phyloP scores from a whole-genome alignment of 768 basidiomycete genomes.

The Lactarius quietus region DNA sequence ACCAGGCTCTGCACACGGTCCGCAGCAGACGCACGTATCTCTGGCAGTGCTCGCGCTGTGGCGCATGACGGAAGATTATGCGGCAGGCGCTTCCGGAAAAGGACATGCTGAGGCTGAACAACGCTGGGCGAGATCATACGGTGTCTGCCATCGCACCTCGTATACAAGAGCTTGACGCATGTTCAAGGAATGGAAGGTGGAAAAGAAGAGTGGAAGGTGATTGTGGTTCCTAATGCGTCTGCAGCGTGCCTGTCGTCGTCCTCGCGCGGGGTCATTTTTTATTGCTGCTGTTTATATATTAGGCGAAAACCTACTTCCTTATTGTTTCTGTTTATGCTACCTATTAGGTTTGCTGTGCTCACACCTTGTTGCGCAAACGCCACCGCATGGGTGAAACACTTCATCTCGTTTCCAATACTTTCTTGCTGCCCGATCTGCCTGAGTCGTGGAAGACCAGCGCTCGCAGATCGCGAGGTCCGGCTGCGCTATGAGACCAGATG shows the following conservation, averaged over 20 bases:
- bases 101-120: slow-evolving; percentile 72
- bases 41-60: slow-evolving; percentile 91
- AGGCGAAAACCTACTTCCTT: slow-evolving; percentile 1
- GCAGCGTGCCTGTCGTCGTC: slow-evolving; percentile 13
- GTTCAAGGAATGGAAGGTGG: slow-evolving; percentile 87
- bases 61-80: slow-evolving; percentile 79
- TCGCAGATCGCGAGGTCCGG: not conserved
- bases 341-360: slow-evolving; percentile 13
- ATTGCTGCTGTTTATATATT: slow-evolving; percentile 15
- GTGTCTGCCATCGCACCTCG: slow-evolving; percentile 79
- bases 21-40: slow-evolving; percentile 92
- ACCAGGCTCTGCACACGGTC: slow-evolving; percentile 82
- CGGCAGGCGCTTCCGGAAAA: slow-evolving; percentile 57
- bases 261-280: not conserved
- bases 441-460: not conserved
- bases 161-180: slow-evolving; percentile 90
- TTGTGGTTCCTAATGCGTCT: slow-evolving; percentile 12
- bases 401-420: not conserved
- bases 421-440: not conserved
- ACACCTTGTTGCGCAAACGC: slow-evolving; percentile 10
- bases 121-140: slow-evolving; percentile 85
- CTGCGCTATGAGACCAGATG: too few species aligned
- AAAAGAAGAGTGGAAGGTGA: slow-evolving; percentile 65
- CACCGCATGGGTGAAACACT: slow-evolving; percentile 16
- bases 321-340: not conserved